Evolutionary conservation across 2,329 filamentous ascomycete genomes (phyloP).

Genomic region (Macrophomina phaseolina): DNA sequence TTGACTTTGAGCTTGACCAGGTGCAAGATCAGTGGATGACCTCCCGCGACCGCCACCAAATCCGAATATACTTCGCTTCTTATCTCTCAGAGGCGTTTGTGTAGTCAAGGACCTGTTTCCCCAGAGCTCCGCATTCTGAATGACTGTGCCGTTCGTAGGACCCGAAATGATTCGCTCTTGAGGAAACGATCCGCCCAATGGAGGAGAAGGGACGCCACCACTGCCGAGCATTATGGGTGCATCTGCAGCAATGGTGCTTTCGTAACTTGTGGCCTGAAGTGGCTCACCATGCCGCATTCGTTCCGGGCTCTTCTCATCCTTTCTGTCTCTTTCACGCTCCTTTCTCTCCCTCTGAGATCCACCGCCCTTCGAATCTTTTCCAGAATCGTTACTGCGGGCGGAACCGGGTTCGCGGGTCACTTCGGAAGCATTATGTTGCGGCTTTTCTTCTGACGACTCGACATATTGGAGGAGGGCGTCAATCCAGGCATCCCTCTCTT

Average conservation of each 20-base stretch:
- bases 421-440: constrained; percentile 41
- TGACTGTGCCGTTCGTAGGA: constrained; percentile 82
- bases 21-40: constrained; percentile 70
- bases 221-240: constrained; percentile 58
- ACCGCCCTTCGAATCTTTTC: constrained; percentile 48
- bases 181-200: constrained; percentile 41
- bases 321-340: constrained; percentile 1
- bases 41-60: constrained; percentile 59
- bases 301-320: constrained; percentile 13
- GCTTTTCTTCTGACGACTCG: constrained; percentile 67
- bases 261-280: constrained; percentile 61
- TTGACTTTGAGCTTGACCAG: constrained; percentile 37
- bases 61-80: constrained; percentile 74
- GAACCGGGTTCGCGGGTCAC: constrained; percentile 48
- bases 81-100: constrained; percentile 72
- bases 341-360: constrained; percentile 30
- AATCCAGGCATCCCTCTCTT: constrained; percentile 92
- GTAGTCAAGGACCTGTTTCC: constrained; percentile 71
- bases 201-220: constrained; percentile 40
- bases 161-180: constrained; percentile 71
- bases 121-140: constrained; percentile 83
- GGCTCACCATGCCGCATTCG: neutral
- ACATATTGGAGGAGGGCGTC: constrained; percentile 88
- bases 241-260: constrained; percentile 62
- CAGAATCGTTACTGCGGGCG: constrained; percentile 31